A percentile compares a stretch with the other conserved stretches of the same genome.
These are phyloP conservation scores for Teratosphaeria epicoccoides DNA, from an alignment of 2,329 filamentous ascomycete species.

Conservation along the genomic window DNA sequence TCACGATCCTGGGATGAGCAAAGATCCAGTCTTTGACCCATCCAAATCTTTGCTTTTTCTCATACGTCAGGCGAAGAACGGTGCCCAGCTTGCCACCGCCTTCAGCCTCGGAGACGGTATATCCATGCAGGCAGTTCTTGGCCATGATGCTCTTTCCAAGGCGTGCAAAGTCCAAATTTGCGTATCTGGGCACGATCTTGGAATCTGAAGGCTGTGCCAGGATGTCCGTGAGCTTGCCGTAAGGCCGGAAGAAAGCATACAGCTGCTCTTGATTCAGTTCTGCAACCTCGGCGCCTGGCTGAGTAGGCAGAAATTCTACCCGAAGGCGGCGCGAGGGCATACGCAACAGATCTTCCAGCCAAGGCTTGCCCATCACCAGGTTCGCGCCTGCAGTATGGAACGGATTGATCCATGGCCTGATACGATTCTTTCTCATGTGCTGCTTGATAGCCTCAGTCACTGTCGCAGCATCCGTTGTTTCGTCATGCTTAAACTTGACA, in stretches of 20 bases:
- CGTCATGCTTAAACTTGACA: slow-evolving; percentile 64
- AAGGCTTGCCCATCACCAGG: slow-evolving; percentile 73
- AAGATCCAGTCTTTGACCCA: slow-evolving; percentile 82
- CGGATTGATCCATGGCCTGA: slow-evolving; percentile 86
- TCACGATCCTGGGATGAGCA: slow-evolving; percentile 75
- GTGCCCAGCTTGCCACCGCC: slow-evolving; percentile 71
- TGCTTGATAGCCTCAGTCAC: slow-evolving; percentile 52
- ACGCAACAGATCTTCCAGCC: slow-evolving; percentile 85
- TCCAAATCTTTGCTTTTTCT: slow-evolving; percentile 63
- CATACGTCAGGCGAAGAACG: slow-evolving; percentile 69
- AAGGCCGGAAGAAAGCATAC: slow-evolving; percentile 77
- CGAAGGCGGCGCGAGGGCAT: slow-evolving; percentile 66
- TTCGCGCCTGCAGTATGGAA: slow-evolving; percentile 60
- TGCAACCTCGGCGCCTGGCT: slow-evolving; percentile 58
- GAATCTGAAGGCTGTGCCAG: slow-evolving; percentile 72
- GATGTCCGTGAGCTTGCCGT: slow-evolving; percentile 85
- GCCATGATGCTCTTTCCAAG: slow-evolving; percentile 74
- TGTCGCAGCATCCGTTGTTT: slow-evolving; percentile 37
- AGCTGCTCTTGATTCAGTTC: slow-evolving; percentile 79
- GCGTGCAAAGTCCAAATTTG: slow-evolving; percentile 64
- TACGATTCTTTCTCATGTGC: slow-evolving; percentile 56
- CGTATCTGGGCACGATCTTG: slow-evolving; percentile 71
- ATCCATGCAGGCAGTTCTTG: slow-evolving; percentile 84
- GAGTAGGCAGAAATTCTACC: slow-evolving; percentile 72
- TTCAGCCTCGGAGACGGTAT: slow-evolving; percentile 53